Evolutionary conservation across 1,284 basidiomycete genomes (phyloP).

Genomic region (Exobasidium cylindrosporum): DNA sequence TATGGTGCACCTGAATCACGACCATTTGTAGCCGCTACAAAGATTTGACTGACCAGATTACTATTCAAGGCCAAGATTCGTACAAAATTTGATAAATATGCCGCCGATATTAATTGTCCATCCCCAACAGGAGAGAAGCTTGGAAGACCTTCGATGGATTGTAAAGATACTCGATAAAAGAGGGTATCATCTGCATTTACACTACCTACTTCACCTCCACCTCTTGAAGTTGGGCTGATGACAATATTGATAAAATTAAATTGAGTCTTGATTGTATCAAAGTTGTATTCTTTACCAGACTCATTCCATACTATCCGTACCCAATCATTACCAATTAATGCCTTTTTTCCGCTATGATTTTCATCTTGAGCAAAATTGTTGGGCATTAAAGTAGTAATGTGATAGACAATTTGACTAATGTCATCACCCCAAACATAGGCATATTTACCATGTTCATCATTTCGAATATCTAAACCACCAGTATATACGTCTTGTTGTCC

Average conservation of each 20-base stretch:
- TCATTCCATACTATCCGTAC: conserved; percentile 85
- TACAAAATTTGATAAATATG: conserved; percentile 45
- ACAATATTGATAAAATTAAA: conserved; percentile 99
- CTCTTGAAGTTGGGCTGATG: conserved; percentile 60
- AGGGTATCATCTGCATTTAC: conserved; percentile 44
- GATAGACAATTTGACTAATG: conserved; percentile 90
- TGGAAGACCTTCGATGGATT: conserved; percentile 44
- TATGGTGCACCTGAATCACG: conserved; percentile 24
- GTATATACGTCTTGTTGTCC: conserved; percentile 80
- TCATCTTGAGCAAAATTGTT: conserved; percentile 34
- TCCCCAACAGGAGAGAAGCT: conserved; percentile 51
- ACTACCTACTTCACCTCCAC: conserved; percentile 41
- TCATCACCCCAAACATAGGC: conserved; percentile 97
- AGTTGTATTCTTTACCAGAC: conserved; percentile 64
- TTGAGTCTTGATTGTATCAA: conserved; percentile 84
- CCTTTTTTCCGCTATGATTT: conserved; percentile 43
- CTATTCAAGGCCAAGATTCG: conserved; percentile 47
- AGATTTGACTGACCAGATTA: conserved; percentile 52
- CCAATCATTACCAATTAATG: conserved; percentile 54
- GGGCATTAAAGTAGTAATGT: conserved; percentile 98
- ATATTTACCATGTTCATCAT: conserved; percentile 67
- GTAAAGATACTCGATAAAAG: conserved; percentile 53
- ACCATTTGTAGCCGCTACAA: conserved; percentile 46
- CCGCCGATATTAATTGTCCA: conserved; percentile 46
- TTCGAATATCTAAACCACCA: conserved; percentile 81